These are phyloP conservation scores for Pleurotus platypus DNA, from an alignment of 768 basidiomycete species.

Conservation along the genomic window DNA sequence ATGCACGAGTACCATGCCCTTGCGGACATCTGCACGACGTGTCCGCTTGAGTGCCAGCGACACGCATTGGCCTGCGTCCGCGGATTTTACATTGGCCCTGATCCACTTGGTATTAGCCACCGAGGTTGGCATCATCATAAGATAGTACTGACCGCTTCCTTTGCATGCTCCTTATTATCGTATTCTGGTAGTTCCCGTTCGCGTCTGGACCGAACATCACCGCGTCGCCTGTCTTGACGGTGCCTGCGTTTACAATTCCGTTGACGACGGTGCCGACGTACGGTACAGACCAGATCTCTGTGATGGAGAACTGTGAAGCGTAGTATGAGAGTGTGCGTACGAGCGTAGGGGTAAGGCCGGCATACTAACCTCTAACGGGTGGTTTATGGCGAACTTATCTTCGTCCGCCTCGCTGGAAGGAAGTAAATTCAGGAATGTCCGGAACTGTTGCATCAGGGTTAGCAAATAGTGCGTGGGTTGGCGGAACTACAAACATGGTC, in stretches of 20 bases:
- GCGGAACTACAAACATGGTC: conserved; percentile 49
- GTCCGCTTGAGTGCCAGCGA: conserved; percentile 91
- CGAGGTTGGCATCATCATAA: neutral
- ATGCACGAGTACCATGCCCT: conserved; percentile 91
- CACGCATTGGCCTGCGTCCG: conserved; percentile 96
- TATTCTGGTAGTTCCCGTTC: conserved; percentile 81
- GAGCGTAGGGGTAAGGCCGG: conserved; percentile 1
- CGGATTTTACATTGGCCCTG: conserved; percentile 76
- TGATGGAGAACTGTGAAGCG: conserved; percentile 65
- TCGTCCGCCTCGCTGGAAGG: conserved; percentile 84
- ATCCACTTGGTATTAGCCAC: neutral
- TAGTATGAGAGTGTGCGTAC: neutral
- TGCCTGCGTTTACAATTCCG: conserved; percentile 77
- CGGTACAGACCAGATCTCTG: conserved; percentile 85
- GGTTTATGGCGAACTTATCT: conserved; percentile 76
- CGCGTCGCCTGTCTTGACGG: conserved; percentile 73
- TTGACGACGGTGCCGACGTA: conserved; percentile 85
- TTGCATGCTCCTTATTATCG: conserved; percentile 88
- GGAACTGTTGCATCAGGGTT: conserved; percentile 42
- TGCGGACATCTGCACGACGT: conserved; percentile 74
- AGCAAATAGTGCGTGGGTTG: neutral
- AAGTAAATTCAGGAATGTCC: conserved; percentile 87
- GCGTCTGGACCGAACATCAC: conserved; percentile 90
- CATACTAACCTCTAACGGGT: conserved; percentile 65
- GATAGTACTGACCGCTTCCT: conserved; percentile 65